Conservation (phyloP, 345 rosid genomes). For the Eucalyptus microcorys region DNA sequence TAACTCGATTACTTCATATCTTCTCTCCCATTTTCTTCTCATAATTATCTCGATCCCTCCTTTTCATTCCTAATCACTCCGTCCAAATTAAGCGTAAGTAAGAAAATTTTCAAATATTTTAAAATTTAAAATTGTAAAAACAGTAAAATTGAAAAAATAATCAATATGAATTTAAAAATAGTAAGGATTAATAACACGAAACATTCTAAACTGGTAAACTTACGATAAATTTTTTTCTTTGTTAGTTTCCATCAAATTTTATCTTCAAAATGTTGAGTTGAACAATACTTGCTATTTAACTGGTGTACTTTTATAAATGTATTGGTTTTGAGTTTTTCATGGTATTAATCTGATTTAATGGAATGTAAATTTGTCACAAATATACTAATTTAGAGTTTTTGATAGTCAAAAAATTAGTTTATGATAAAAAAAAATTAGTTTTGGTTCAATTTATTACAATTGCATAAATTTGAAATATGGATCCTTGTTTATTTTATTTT, state of each 20-base stretch:
- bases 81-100: background rate
- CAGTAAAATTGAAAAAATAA: background rate
- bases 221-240: too few species aligned
- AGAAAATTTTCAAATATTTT: background rate
- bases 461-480: background rate
- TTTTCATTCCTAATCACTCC: background rate
- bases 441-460: too few species aligned
- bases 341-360: accelerated
- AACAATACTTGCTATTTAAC: too few species aligned
- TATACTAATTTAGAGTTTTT: accelerated
- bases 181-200: too few species aligned
- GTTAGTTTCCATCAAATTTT: too few species aligned
- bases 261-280: too few species aligned
- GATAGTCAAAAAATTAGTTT: too few species aligned
- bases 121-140: background rate
- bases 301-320: accelerated
- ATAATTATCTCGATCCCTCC: background rate
- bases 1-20: background rate
- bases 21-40: background rate
- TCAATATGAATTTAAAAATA: background rate
- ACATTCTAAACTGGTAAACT: too few species aligned
- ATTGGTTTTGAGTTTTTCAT: accelerated
- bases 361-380: accelerated
- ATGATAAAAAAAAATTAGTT: too few species aligned
- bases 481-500: background rate